These are phyloP conservation scores for Phoma sp. DNA, from an alignment of 2,329 filamentous ascomycete genomes.

Conservation along the genomic window DNA sequence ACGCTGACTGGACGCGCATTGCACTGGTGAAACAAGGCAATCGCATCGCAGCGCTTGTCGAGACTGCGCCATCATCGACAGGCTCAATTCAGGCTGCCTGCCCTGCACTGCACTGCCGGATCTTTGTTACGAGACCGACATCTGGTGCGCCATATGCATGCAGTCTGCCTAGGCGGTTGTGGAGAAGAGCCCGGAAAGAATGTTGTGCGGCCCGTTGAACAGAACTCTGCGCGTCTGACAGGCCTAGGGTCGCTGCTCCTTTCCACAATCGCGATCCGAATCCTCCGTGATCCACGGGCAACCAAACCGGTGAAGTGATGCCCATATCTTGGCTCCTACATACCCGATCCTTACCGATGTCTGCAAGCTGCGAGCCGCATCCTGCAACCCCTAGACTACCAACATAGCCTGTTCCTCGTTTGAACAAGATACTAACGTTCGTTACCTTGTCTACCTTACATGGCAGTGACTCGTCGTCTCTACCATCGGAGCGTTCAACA, in stretches of 20 bases:
- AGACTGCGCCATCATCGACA: background rate
- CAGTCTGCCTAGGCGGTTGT: background rate
- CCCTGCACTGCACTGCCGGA: background rate
- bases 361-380: background rate
- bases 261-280: constrained; percentile 17
- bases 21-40: background rate
- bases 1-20: background rate
- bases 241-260: background rate
- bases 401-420: background rate
- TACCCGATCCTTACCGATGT: background rate
- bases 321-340: background rate
- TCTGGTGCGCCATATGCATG: background rate
- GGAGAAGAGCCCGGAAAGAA: constrained; percentile 13
- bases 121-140: background rate
- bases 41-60: background rate
- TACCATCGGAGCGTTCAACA: background rate
- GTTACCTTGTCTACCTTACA: background rate
- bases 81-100: background rate
- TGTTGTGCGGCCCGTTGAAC: constrained; percentile 21
- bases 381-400: background rate
- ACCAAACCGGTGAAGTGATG: background rate
- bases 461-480: background rate
- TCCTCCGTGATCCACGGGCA: background rate
- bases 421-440: background rate
- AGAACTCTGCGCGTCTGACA: constrained; percentile 13